A percentile compares a stretch with the other conserved stretches of the same genome.
Evolutionary conservation across 768 basidiomycete species (phyloP).

Genomic region (Hortiboletus campestris): DNA sequence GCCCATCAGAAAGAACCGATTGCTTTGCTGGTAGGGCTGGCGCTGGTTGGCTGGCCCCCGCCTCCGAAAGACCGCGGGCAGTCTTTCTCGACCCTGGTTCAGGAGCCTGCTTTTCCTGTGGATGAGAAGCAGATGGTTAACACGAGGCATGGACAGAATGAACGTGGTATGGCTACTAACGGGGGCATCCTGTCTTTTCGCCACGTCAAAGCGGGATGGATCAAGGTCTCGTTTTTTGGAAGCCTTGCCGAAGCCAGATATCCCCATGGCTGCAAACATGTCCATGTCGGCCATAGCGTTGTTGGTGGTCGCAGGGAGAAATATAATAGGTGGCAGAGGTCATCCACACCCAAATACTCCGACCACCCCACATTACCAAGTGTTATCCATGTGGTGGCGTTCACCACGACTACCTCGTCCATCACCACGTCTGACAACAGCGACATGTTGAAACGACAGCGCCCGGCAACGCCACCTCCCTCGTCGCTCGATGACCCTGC

Average conservation of each 20-base stretch:
- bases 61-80: conserved; percentile 14
- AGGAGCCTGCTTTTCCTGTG: conserved; percentile 15
- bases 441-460: conserved; percentile 55
- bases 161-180: conserved; percentile 20
- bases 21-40: not conserved
- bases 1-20: conserved; percentile 7
- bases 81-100: conserved; percentile 17
- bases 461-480: conserved; percentile 44
- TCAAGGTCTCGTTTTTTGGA: conserved; percentile 64
- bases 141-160: conserved; percentile 19
- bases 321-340: conserved; percentile 18
- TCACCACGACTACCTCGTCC: conserved; percentile 1
- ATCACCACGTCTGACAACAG: conserved; percentile 6
- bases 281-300: conserved; percentile 58
- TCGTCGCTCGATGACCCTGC: conserved; percentile 29
- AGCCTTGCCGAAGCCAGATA: conserved; percentile 79
- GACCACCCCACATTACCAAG: conserved; percentile 16
- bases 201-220: conserved; percentile 76
- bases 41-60: conserved; percentile 21
- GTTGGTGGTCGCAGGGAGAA: conserved; percentile 2
- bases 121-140: conserved; percentile 12
- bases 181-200: conserved; percentile 50
- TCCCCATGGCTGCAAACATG: conserved; percentile 79
- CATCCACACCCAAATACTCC: conserved; percentile 16
- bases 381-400: too few relatives aligned